Evolutionary conservation across 2,329 filamentous ascomycete species (phyloP), one percentile per base, ranked within the genome.

Genomic region (Talaromyces verruculosus): DNA sequence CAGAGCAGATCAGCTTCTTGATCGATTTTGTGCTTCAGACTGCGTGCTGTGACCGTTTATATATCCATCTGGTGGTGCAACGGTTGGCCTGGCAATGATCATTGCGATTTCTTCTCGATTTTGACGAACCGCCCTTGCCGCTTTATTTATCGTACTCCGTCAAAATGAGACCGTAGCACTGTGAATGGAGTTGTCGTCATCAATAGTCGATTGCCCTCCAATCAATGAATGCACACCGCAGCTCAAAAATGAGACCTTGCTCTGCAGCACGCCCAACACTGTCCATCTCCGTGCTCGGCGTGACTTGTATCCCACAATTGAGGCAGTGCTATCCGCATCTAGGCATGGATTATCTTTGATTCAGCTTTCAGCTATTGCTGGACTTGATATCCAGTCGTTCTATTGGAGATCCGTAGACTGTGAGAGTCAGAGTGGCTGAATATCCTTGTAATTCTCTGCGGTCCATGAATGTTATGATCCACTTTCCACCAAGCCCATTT

Each of bases 281-380:
- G 28, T 30, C 28, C 3, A 30, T 30, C 28, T 30, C 28, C 3
- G 28, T 30, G 28, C 28, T 30, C 3, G 28, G 28, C 3, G 28
- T 30, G 28, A 30, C 28, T 30, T 30, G 3, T 30, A 30, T 30
- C 28, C 28, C 3, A 30, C 3, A 30, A 30, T 30, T 35, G 28
- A 61, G 59, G 59, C 41, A 61, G n/a, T 61, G 41, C 59, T 45
- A 22, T n/a, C 19, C 25, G 10, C 35, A 60, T 57, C 15, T 22
- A 30, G 10, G 30, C 6, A 57, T 35, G 30, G 15, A 57, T 35
- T 19, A 10, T 57, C 51, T 57, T 1, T 57, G 17, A 57, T 35
- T 53, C 28, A 53, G 49, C 49, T 53, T 33, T 53, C 13, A 53
- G 49, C 49, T 53, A 28, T 25, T 53, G 49, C 25, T 13, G 28